phyloP scores from a whole-genome alignment of 106 monocot genomes.

The Dendrobium chrysotoxum region DNA sequence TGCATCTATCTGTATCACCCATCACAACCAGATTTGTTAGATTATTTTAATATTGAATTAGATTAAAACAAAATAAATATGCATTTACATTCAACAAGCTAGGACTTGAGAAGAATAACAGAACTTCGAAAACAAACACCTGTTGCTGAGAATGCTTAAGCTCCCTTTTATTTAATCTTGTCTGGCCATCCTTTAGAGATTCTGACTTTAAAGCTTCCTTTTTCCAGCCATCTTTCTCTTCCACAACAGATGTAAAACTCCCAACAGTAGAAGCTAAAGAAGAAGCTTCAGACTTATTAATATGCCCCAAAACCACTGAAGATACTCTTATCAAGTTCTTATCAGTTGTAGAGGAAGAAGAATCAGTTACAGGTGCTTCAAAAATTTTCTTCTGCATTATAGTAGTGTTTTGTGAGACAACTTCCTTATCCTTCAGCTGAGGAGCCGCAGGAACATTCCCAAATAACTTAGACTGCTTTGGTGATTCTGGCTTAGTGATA shows the following conservation, averaged over 20 bases:
- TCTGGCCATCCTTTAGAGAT: conserved; percentile 35
- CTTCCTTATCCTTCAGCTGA: conserved; percentile 12
- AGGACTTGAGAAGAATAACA: not conserved
- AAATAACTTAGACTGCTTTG: conserved; percentile 11
- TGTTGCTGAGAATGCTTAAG: conserved; percentile 23
- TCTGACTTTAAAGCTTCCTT: conserved; percentile 25
- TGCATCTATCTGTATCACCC: conserved; percentile 20
- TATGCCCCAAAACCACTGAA: conserved; percentile 15
- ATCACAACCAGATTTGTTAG: conserved; percentile 1
- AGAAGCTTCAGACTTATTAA: not conserved
- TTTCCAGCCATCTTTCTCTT: conserved; percentile 16
- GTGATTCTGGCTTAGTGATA: conserved; percentile 14
- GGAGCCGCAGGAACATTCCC: conserved; percentile 5
- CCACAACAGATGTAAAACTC: conserved; percentile 11
- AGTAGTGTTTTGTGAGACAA: not conserved
- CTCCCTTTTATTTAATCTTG: conserved; percentile 27
- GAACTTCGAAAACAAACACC: conserved; percentile 7
- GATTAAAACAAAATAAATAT: not conserved
- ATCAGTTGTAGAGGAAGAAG: conserved; percentile 1
- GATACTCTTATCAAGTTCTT: not conserved
- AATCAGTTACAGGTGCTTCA: conserved; percentile 5
- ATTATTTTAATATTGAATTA: not conserved
- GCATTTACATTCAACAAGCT: not conserved
- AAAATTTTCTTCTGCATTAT: not conserved
- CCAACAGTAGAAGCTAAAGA: conserved; percentile 1